Evolutionary conservation across 2,329 filamentous ascomycete species (phyloP).

Genomic region (Sarocladium strictum): DNA sequence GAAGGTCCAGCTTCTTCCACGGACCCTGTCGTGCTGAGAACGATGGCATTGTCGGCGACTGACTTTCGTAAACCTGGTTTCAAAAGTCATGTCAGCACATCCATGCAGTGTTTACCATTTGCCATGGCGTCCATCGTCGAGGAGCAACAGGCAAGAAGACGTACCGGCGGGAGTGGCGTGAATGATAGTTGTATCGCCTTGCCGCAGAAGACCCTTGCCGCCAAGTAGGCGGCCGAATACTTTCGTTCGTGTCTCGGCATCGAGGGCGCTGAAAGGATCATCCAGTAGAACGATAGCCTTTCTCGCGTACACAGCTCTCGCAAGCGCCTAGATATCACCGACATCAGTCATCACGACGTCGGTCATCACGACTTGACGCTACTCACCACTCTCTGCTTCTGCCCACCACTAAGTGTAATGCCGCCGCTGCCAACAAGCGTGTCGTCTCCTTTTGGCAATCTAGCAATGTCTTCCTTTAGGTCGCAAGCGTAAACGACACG

Average conservation of each 20-base stretch:
- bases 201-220: constrained; percentile 16
- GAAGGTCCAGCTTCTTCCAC: no score
- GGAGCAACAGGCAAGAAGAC: no score
- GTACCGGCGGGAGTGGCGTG: not conserved
- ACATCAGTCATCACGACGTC: not conserved
- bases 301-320: constrained; percentile 23
- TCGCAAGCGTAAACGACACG: constrained; percentile 19
- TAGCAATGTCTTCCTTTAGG: constrained; percentile 18
- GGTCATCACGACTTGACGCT: not conserved
- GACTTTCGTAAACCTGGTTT: no score
- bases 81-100: no score
- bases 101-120: no score
- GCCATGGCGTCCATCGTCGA: no score
- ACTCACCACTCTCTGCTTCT: constrained; percentile 25
- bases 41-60: no score
- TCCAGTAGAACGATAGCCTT: constrained; percentile 21
- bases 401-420: constrained; percentile 30
- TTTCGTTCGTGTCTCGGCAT: constrained; percentile 19
- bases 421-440: constrained; percentile 30
- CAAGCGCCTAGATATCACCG: constrained; percentile 16
- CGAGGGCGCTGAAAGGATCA: constrained; percentile 26
- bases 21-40: no score
- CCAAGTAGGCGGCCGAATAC: constrained; percentile 21
- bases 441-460: constrained; percentile 24
- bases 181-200: constrained; percentile 17